These are phyloP conservation scores for Vickermania ingenoplastis DNA, from an alignment of 208 protist genomes.

Conservation along the genomic window DNA sequence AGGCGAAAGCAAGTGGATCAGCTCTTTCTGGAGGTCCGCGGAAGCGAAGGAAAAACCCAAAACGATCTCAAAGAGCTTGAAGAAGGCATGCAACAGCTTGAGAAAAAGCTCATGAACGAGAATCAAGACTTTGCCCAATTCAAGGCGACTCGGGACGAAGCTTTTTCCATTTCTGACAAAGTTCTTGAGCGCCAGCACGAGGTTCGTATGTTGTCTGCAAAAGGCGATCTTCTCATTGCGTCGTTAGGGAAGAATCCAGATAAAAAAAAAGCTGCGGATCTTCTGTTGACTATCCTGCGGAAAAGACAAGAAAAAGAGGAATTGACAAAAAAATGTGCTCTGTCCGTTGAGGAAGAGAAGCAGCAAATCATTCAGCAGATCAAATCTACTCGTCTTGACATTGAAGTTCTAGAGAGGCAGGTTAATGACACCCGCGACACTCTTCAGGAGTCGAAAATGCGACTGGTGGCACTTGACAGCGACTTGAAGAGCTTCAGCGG, in stretches of 20 bases:
- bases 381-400: conserved; percentile 64
- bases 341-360: conserved; percentile 81
- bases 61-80: conserved; percentile 43
- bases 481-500: conserved; percentile 83
- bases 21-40: conserved; percentile 74
- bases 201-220: conserved; percentile 67
- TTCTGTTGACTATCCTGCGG: conserved; percentile 59
- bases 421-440: conserved; percentile 69
- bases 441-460: conserved; percentile 53
- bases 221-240: conserved; percentile 73
- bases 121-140: conserved; percentile 72
- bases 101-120: conserved; percentile 56
- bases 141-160: conserved; percentile 57
- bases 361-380: conserved; percentile 72
- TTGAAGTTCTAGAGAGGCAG: conserved; percentile 79
- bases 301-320: conserved; percentile 63
- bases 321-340: conserved; percentile 59
- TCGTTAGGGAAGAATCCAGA: conserved; percentile 65
- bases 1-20: conserved; percentile 68
- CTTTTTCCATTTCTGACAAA: conserved; percentile 62
- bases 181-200: conserved; percentile 78
- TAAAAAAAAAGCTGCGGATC: conserved; percentile 61
- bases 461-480: conserved; percentile 61
- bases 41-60: conserved; percentile 63
- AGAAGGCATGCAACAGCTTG: conserved; percentile 73